These are phyloP conservation scores for Talaromyces verruculosus DNA, from an alignment of 2,329 filamentous ascomycete genomes.

Conservation along the genomic window DNA sequence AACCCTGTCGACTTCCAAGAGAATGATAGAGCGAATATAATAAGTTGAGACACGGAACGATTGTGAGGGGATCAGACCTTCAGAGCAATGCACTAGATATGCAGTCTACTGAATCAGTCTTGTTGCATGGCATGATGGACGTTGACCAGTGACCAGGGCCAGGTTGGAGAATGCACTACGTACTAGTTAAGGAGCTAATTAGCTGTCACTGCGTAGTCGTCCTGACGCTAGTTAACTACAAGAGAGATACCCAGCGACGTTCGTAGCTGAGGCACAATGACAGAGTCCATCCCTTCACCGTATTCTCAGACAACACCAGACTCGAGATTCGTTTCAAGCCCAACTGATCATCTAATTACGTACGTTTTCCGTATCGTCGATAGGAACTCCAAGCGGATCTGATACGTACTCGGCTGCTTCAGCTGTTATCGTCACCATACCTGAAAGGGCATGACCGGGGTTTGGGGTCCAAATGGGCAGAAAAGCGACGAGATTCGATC, in stretches of 20 bases:
- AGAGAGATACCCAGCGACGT: too few species aligned
- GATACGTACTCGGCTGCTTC: not conserved
- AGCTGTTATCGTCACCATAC: not conserved
- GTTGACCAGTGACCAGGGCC: not conserved
- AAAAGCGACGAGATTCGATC: not conserved
- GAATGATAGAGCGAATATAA: not conserved
- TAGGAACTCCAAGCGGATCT: not conserved
- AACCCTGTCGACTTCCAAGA: not conserved
- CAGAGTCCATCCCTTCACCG: not conserved
- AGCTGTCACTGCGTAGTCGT: not conserved
- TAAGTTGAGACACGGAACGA: not conserved
- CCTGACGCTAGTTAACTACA: too few species aligned
- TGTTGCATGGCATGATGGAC: not conserved
- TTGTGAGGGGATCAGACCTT: conserved; percentile 6
- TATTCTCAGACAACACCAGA: not conserved
- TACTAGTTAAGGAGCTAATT: not conserved
- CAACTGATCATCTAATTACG: not conserved
- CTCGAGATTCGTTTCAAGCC: not conserved
- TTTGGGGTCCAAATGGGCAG: conserved; percentile 2
- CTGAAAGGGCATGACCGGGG: not conserved
- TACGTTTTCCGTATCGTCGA: not conserved
- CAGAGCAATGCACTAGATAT: conserved; percentile 4
- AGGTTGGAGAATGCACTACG: conserved; percentile 5
- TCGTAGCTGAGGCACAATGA: not conserved
- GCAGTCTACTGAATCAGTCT: conserved; percentile 8